Base-by-base conservation (phyloP, 1,139 yeast genomes). In the Suhomyces choctaworum region DNA sequence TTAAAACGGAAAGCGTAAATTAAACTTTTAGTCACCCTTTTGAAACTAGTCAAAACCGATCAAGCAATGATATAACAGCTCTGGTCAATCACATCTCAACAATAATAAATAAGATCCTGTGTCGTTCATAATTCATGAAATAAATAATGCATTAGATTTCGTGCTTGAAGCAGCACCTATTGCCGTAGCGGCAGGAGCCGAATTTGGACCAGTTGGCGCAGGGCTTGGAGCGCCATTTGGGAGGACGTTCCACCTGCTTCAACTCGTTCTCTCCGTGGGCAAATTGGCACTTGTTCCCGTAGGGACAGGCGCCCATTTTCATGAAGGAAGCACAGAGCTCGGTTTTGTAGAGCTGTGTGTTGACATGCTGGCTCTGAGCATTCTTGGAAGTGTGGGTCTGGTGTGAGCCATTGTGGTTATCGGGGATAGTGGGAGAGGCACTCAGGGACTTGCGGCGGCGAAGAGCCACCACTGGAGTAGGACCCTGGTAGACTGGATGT, bases 221-320 rank as follows among this genome's bases (percentile, higher is more conserved):
- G 15, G 94, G 87, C 64, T 88, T 89, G 17, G 96, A 85, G 56
- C 96, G 78, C 85, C 94, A 89, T 55, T 88, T 89, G 40, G 84
- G 79, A 11, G 92, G 85, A 41, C 95, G 74, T 43, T 80, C 83
- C 32, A 87, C 80, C 13, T 60, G 52, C 58, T 87, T 86, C 51
- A 89, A 68, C 57, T 89, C 97, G 39, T 74, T 66, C 27, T 76
- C 72, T 15, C 97, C 97, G 52, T 89, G 97, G 7, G 97, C 97
- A 71, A 89, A 89, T 63, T 89, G 97, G 58, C 97, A 89, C 64
- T 89, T 89, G 48, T 76, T 75, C 3, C 95, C 95, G 56, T 89
- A 89, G 7, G 95, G 95, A 59, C 97, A 89, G 11, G 57, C 51
- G 16, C 92, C 92, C 45, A 78, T 74, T 50, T 78, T 81, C 58